Evolutionary conservation across 768 basidiomycete genomes (phyloP).

Genomic region (Calocera viscosa): DNA sequence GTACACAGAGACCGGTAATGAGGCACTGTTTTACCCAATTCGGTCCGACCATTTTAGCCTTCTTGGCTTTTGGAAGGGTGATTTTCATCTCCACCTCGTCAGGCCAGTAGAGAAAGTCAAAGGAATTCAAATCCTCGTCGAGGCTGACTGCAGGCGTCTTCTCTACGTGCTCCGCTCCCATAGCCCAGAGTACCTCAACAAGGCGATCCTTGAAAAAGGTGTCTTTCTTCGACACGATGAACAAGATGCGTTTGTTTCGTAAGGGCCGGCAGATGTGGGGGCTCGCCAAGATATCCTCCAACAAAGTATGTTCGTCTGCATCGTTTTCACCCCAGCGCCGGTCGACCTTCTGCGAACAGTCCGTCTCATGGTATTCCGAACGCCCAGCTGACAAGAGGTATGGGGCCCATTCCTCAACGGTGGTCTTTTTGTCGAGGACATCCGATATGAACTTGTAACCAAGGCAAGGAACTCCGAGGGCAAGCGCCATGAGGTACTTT

Average conservation of each 20-base stretch:
- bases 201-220: neutral
- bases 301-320: constrained; percentile 29
- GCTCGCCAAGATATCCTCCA: constrained; percentile 49
- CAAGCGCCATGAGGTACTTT: constrained; percentile 71
- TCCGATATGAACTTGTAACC: constrained; percentile 11
- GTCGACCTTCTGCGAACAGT: constrained; percentile 40
- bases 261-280: constrained; percentile 23
- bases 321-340: constrained; percentile 37
- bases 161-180: constrained; percentile 66
- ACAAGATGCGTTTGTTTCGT: constrained; percentile 17
- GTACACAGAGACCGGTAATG: constrained; percentile 35
- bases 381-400: constrained; percentile 47
- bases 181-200: constrained; percentile 49
- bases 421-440: constrained; percentile 16
- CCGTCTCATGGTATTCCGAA: constrained; percentile 31
- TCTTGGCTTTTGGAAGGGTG: constrained; percentile 21
- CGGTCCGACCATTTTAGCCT: constrained; percentile 18
- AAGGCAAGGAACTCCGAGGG: constrained; percentile 75
- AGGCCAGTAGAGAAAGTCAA: constrained; percentile 49
- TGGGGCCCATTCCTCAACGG: constrained; percentile 42
- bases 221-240: constrained; percentile 14
- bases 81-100: constrained; percentile 32
- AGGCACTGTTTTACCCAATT: constrained; percentile 71
- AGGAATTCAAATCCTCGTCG: constrained; percentile 29
- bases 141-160: constrained; percentile 40